Conservation (phyloP, 345 rosid species). For the Aurinia saxatilis region DNA sequence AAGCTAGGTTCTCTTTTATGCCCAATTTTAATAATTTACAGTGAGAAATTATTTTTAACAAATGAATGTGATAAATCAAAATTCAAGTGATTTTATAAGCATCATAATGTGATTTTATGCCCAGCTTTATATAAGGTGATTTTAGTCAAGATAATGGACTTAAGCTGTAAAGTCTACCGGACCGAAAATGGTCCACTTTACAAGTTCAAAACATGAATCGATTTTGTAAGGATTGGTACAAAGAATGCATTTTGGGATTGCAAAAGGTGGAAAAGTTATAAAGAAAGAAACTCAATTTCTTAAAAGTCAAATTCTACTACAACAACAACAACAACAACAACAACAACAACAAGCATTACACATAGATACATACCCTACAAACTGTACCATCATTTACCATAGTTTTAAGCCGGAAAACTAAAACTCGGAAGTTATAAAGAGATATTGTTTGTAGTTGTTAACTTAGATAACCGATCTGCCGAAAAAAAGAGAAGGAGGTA, state of each 20-base stretch:
- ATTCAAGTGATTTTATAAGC: too few relatives aligned
- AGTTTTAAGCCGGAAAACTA: neutral
- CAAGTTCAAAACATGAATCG: neutral
- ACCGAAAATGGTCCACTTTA: too few relatives aligned
- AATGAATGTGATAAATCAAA: neutral
- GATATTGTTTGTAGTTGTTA: too few relatives aligned
- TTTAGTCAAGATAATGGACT: too few relatives aligned
- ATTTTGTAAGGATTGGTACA: neutral
- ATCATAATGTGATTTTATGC: too few relatives aligned
- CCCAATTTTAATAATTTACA: neutral
- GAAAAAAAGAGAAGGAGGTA: neutral
- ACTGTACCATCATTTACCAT: conserved; percentile 20
- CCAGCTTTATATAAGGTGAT: too few relatives aligned
- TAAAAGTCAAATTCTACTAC: conserved; percentile 20
- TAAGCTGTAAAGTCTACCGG: too few relatives aligned
- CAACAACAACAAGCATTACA: conserved; percentile 15
- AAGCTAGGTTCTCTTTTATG: conserved; percentile 3
- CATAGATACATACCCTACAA: conserved; percentile 21
- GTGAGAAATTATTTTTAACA: neutral
- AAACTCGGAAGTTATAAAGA: neutral
- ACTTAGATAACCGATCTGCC: neutral
- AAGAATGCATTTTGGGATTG: neutral
- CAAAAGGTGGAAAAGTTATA: neutral
- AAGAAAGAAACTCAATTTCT: neutral
- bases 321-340: neutral